These are phyloP conservation scores for Fagus crenata DNA, from an alignment of 306 rosid species.

Conservation along the genomic window DNA sequence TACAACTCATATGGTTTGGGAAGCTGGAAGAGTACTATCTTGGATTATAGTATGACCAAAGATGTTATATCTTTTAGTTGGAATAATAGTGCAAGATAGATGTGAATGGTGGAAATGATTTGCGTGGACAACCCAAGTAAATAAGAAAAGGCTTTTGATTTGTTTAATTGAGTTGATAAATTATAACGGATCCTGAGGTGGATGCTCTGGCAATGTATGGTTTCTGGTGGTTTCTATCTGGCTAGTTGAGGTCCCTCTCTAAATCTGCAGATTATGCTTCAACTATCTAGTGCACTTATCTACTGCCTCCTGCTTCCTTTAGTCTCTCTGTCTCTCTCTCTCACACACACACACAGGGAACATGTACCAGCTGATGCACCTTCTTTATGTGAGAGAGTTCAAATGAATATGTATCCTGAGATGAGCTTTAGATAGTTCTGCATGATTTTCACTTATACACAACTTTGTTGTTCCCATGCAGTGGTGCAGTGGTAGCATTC, in stretches of 20 bases:
- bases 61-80: background rate
- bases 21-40: background rate
- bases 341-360: background rate
- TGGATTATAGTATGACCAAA: background rate
- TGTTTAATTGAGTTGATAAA: background rate
- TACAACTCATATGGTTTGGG: background rate
- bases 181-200: background rate
- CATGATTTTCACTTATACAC: background rate
- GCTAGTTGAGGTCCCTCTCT: background rate
- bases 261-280: background rate
- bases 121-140: background rate
- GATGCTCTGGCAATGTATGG: background rate
- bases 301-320: background rate
- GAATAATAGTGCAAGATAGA: background rate
- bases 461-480: constrained; percentile 41
- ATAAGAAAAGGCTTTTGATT: background rate
- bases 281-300: background rate
- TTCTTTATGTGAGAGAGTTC: background rate
- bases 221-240: background rate
- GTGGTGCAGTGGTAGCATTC: constrained; percentile 70
- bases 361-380: background rate
- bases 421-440: background rate
- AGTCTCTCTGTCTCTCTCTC: background rate
- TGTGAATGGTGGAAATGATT: background rate
- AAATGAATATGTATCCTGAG: background rate